Evolutionary conservation across 2,329 filamentous ascomycete species (phyloP), one percentile per base, ranked within the genome.

Genomic region (Penicillium olsonii): DNA sequence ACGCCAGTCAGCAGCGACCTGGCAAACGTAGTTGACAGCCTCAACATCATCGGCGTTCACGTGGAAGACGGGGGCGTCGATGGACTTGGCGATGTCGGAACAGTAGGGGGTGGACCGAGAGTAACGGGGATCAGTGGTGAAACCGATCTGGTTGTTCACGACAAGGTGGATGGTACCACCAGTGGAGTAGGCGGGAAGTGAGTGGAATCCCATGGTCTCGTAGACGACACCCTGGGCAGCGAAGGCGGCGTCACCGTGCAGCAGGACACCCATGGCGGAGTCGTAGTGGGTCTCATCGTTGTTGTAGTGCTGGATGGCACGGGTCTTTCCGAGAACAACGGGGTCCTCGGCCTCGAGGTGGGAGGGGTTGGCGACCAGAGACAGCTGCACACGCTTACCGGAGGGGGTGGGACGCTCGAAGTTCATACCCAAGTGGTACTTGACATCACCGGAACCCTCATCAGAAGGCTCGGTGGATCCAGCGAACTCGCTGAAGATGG

Each of bases 391-490:
- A 57, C 94, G 94, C 84, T 97, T 97, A 65, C 94, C 94, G 37
- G 92, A 97, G 51, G 94, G 94, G 9, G 94, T 99, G 46, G 94
- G 94, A 56, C 94, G 90, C 79, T 99, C 94, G 63, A 99, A 99
- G 81, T 99, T 99, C 94, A 99, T 99, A 69, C 94, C 94, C 66
- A 99, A 80, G 78, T 99, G 94, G 78, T 99, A 99, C 77, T 99
- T 99, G 75, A 99, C 94, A 72, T 99, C 94, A 65, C 94, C 94
- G 50, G 94, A 97, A 52, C 94, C 94, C 77, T 99, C 92, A 62
- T 97, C 94, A 62, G 89, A 88, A 47, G 90, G 89, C 68, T 90
- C 90, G 18, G 88, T 78, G 39, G 87, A 90, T 63, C 94, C 94
- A 55, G 90, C 88, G 67, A 99, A 99, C 74, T 99, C 94, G 71